phyloP scores from a whole-genome alignment of 345 rosid species.

The Populus alba region DNA sequence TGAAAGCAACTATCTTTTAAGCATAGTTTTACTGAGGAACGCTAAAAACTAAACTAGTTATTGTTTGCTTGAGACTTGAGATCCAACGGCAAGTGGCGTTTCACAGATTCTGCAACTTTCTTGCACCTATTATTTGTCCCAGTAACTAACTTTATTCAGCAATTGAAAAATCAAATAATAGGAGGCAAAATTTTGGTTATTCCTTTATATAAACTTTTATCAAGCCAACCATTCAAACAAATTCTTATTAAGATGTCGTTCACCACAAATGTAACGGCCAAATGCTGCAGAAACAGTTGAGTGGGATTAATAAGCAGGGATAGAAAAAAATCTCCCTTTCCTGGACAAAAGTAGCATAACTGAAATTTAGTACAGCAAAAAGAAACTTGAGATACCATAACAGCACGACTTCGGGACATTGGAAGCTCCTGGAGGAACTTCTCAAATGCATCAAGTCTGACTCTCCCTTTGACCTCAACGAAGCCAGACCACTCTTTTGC shows the following conservation, averaged over 20 bases:
- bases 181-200: neutral
- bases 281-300: constrained; percentile 7
- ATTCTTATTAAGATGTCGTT: constrained; percentile 6
- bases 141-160: neutral
- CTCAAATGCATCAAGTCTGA: constrained; percentile 83
- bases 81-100: neutral
- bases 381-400: constrained; percentile 73
- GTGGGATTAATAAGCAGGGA: constrained; percentile 11
- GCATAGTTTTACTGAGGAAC: neutral
- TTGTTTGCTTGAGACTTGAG: neutral
- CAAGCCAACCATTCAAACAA: constrained; percentile 10
- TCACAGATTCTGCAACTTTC: neutral
- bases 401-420: constrained; percentile 85
- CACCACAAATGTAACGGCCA: constrained; percentile 6
- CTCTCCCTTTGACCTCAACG: constrained; percentile 92
- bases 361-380: constrained; percentile 39
- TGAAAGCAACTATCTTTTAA: neutral
- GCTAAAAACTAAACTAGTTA: neutral
- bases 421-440: constrained; percentile 93
- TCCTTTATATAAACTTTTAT: constrained; percentile 9
- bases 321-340: constrained; percentile 7
- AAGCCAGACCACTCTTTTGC: constrained; percentile 60
- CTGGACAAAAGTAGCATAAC: constrained; percentile 19
- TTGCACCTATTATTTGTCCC: neutral
- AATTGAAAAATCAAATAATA: neutral